Conservation (phyloP, 2,329 filamentous ascomycete species). For the Myriosclerotinia scirpicola region DNA sequence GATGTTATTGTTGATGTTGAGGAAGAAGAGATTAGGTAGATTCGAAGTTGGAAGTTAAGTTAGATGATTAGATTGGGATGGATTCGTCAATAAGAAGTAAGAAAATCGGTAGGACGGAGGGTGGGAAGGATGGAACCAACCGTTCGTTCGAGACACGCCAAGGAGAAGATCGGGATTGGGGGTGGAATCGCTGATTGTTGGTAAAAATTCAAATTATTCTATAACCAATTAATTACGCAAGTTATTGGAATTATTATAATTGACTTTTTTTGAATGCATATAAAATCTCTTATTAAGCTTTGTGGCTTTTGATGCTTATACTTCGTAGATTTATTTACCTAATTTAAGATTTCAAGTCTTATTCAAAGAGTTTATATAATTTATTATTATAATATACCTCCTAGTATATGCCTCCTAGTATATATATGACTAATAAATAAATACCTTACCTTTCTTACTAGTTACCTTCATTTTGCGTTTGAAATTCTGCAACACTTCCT, state of each 20-base stretch:
- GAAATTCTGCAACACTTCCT: neutral
- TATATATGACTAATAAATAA: no score
- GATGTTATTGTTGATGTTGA: neutral
- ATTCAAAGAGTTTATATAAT: neutral
- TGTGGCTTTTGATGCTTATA: neutral
- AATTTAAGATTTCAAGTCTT: no score
- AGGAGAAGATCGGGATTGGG: neutral
- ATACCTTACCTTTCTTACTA: neutral
- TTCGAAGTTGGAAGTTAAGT: neutral
- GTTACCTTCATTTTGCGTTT: slow-evolving; percentile 1
- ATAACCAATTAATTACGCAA: neutral
- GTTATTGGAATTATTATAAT: neutral
- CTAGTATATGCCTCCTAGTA: neutral
- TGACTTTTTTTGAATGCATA: neutral
- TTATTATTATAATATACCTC: neutral
- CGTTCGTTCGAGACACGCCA: slow-evolving; percentile 18
- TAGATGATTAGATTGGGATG: slow-evolving; percentile 19
- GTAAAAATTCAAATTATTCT: no score
- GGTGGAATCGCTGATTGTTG: neutral
- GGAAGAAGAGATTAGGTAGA: neutral
- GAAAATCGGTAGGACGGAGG: slow-evolving; percentile 16
- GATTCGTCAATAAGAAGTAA: slow-evolving; percentile 16
- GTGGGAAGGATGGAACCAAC: neutral
- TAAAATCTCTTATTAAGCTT: neutral
- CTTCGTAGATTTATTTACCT: no score